These are phyloP conservation scores for Leccinum angustisporum DNA, from an alignment of 1,284 basidiomycete genomes.

Conservation along the genomic window DNA sequence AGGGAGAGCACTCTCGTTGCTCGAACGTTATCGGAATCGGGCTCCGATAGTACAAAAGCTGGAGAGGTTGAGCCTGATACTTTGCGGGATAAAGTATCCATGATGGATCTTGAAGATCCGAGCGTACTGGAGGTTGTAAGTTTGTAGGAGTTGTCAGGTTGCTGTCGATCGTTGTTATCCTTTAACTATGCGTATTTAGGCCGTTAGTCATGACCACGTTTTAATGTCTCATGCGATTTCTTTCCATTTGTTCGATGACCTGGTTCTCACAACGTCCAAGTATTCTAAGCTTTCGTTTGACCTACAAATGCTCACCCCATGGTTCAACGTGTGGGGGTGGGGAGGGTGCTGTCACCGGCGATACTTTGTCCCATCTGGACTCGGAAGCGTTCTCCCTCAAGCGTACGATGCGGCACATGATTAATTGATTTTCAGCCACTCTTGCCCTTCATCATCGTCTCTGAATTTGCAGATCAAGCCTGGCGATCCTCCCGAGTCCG, in stretches of 20 bases:
- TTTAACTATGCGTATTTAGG: slow-evolving; percentile 28
- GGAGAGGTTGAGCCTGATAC: slow-evolving; percentile 26
- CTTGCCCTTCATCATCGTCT: background rate
- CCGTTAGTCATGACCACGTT: slow-evolving; percentile 1
- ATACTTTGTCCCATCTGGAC: slow-evolving; percentile 23
- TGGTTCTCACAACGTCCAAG: too few species aligned
- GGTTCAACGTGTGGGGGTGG: too few species aligned
- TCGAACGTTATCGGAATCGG: slow-evolving; percentile 27
- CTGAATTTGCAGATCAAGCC: slow-evolving; percentile 32
- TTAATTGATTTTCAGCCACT: slow-evolving; percentile 5
- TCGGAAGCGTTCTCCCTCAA: slow-evolving; percentile 2
- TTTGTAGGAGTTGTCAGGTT: slow-evolving; percentile 7
- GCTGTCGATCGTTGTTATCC: slow-evolving; percentile 4
- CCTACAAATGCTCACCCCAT: background rate
- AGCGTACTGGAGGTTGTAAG: slow-evolving; percentile 17
- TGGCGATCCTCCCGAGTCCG: slow-evolving; percentile 33
- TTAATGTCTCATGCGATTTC: slow-evolving; percentile 3
- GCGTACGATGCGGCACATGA: slow-evolving; percentile 23
- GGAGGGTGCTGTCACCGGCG: slow-evolving; percentile 14
- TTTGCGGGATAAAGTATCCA: slow-evolving; percentile 31
- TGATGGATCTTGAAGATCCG: slow-evolving; percentile 31
- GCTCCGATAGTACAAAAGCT: slow-evolving; percentile 27
- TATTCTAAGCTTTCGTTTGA: background rate
- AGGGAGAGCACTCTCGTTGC: slow-evolving; percentile 26
- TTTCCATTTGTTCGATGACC: background rate